A percentile compares a stretch with the other conserved stretches of the same genome.
phyloP scores from a whole-genome alignment of 1,284 basidiomycete genomes.

The Trichosporon inkin region DNA sequence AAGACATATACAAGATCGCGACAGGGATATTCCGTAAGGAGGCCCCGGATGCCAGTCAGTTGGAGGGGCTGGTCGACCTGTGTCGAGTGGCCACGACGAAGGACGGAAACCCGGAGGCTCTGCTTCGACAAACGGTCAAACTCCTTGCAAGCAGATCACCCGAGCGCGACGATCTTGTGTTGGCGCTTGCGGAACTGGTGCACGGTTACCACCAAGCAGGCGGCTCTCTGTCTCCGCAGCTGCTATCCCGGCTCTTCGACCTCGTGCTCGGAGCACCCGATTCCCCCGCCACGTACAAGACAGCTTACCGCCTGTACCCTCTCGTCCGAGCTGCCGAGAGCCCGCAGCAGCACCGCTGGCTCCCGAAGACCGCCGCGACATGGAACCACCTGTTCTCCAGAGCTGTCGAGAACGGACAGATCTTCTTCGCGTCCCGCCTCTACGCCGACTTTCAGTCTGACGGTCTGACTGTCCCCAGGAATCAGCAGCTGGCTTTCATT shows the following conservation, averaged over 20 bases:
- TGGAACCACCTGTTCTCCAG: conserved; percentile 32
- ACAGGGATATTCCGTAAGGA: not conserved
- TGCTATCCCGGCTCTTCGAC: conserved; percentile 15
- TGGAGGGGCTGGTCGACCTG: not conserved
- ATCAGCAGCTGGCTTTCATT: conserved; percentile 30
- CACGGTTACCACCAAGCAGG: not conserved
- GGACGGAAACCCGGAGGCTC: not conserved
- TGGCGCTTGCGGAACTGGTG: not conserved
- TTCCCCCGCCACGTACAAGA: conserved; percentile 20
- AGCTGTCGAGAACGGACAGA: conserved; percentile 12
- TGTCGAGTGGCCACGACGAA: not conserved
- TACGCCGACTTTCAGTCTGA: conserved; percentile 40
- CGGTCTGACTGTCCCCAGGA: conserved; percentile 21
- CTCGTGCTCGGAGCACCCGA: conserved; percentile 14
- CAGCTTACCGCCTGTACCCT: conserved; percentile 26
- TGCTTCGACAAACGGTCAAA: not conserved
- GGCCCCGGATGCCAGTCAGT: not conserved
- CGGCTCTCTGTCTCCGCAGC: not conserved
- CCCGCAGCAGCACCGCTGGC: conserved; percentile 4
- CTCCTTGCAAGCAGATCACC: not conserved
- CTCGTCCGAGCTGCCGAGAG: not conserved
- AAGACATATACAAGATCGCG: not conserved
- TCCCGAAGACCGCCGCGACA: not conserved
- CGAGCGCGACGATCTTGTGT: not conserved
- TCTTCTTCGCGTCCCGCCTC: conserved; percentile 40